Evolutionary conservation across 2,329 filamentous ascomycete genomes (phyloP), one percentile per base, ranked within the genome.

Genomic region (Trichoderma guizhouense): DNA sequence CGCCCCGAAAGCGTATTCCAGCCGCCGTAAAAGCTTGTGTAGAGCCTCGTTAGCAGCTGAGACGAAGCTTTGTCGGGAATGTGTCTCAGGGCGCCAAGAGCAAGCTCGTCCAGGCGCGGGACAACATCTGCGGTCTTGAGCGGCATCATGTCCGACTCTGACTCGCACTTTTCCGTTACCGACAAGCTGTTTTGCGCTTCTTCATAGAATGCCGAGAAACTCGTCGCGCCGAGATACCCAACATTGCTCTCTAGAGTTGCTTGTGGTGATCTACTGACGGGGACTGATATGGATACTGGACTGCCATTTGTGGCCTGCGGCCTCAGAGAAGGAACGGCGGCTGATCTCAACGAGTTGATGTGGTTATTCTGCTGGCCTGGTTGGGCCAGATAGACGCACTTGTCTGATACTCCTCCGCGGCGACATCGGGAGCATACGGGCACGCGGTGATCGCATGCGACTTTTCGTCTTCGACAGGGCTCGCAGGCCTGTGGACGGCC

Each of bases 381-480:
- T 3, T 55, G 65, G 3, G 8, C 32, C 15, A 69, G 32, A 43
- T 69, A 72, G 5, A 72, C 71, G 65, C 71, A 72, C 21, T 61
- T 72, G 36, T 69, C 65, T 12, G 71, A 11, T 11, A 63, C 43
- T 32, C 58, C 65, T 32, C 71, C 71, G 39, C 65, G 71, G 12
- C 71, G 62, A 47, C 71, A 72, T 69, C 71, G 64, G 11, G 71
- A 69, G 58, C 71, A 72, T 11, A 63, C n/a, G n/a, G 71, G 71
- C 5, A 63, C 14, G 28, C 63, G 71, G 30, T 72, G 71, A 28
- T 72, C 71, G 26, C 71, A 72, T 3, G 71, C 71, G 26, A 72
- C 71, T 63, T 72, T 72, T 15, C 71, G 65, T 24, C 39, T 43
- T 14, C 71, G 65, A 26, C 71, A 72, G 26, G 71, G 71, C 43